These are phyloP conservation scores for Euclidium syriacum DNA, from an alignment of 345 rosid species.

Conservation along the genomic window DNA sequence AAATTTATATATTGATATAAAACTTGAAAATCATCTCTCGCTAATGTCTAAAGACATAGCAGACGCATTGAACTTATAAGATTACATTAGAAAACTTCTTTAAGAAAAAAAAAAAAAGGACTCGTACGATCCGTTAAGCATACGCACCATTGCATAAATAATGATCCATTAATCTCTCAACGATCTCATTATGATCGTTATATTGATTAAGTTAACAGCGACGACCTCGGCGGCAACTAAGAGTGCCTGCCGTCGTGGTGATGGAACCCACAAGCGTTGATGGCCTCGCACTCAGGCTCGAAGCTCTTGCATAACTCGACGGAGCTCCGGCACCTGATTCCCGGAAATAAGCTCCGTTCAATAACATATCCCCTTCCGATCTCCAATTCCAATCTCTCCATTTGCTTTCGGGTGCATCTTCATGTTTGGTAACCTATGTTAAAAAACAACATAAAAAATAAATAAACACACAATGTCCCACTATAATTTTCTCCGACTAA, in stretches of 20 bases:
- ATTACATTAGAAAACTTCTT: background rate
- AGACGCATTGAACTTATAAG: conserved; percentile 14
- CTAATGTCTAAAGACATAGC: conserved; percentile 22
- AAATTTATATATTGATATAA: background rate
- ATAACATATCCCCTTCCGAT: conserved; percentile 62
- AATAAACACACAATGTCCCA: background rate
- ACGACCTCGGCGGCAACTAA: conserved; percentile 50
- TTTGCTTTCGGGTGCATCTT: conserved; percentile 54
- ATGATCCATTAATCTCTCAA: conserved; percentile 4
- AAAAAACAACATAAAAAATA: background rate
- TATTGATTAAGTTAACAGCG: conserved; percentile 34
- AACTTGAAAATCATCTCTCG: conserved; percentile 13
- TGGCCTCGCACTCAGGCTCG: conserved; percentile 71
- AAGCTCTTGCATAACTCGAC: conserved; percentile 57
- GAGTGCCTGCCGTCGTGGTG: conserved; percentile 55
- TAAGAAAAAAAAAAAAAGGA: background rate
- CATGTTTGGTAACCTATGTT: conserved; percentile 69
- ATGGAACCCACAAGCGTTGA: conserved; percentile 57
- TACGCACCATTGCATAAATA: conserved; percentile 14
- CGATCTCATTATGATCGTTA: background rate
- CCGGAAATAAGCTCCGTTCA: conserved; percentile 69
- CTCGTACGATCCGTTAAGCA: conserved; percentile 4
- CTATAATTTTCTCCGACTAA: background rate
- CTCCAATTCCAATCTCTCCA: conserved; percentile 78
- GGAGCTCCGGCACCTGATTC: conserved; percentile 50